Base-by-base conservation (phyloP, 2,329 filamentous ascomycete species). In the Neonectria punicea region DNA sequence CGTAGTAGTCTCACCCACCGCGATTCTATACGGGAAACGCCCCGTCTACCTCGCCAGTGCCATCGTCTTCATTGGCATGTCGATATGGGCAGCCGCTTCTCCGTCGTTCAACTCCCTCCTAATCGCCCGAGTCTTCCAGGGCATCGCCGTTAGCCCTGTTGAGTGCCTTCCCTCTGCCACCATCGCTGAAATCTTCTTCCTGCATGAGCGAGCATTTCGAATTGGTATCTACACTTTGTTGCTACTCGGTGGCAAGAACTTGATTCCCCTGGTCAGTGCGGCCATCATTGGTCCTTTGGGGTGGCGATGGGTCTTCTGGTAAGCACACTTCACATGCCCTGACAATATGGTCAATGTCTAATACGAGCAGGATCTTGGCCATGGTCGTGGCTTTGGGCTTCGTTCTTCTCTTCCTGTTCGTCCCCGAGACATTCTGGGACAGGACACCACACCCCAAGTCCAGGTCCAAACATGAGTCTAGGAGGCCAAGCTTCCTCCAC, bases 401-500 rank as follows among this genome's bases (percentile, higher is more conserved):
- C 41, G 77, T 88, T 20, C 81, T 97, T 3, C 84, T 98, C 1
- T 97, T 97, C 77, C 84, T 98, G 64, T 97, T 97, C 72, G 93
- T 97, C 0, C 95, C 95, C 0, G 95, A 98, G 80, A 97, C 94
- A 0, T 98, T 97, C 70, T 98, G 95, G 95, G 94, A 98, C 78
- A 86, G 95, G 53, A 91, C 91, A 2, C 94, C 94, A 2, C 75
- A 79, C 3, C 75, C 78, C 20, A 79, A 78, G 44, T 54, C 65
- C 22, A 68, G 57, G 10, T 58, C 65, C 20, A 68, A 54, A 10
- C 62, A 62, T 18, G 71, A 78, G 3, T 76, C 76, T 7, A 82
- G 78, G 63, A 76, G 84, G 20, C 82, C 84, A 1, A 80, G 79
- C 59, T 79, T 87, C 57, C 81, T 87, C 61, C 82, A 80, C 22